These are phyloP conservation scores for Lagenidium giganteum DNA, from an alignment of 352 stramenopile species.

Conservation along the genomic window DNA sequence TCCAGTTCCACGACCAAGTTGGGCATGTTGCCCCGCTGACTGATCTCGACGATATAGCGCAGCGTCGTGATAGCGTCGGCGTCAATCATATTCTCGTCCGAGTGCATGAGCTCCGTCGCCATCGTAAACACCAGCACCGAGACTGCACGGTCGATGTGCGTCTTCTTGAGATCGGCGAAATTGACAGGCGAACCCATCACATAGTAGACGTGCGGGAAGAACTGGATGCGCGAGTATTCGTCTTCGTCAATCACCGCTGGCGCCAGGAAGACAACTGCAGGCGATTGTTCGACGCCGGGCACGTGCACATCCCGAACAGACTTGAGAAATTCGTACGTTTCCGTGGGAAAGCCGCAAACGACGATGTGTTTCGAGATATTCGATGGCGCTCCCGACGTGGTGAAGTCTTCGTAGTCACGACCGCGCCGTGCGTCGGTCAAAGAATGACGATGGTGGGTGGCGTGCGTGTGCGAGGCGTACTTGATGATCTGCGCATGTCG, in stretches of 20 bases:
- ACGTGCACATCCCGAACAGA: slow-evolving; percentile 45
- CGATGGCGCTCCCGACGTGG: slow-evolving; percentile 19
- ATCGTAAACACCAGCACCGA: slow-evolving; percentile 50
- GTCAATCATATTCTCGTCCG: slow-evolving; percentile 67
- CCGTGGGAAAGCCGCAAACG: slow-evolving; percentile 43
- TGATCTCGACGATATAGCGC: slow-evolving; percentile 65
- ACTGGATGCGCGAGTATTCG: slow-evolving; percentile 29
- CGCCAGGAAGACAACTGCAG: slow-evolving; percentile 37
- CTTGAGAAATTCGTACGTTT: slow-evolving; percentile 47
- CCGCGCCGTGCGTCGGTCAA: no score
- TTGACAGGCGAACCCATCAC: slow-evolving; percentile 52
- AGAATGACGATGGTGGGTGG: no score
- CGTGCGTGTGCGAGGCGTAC: no score
- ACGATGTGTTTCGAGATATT: slow-evolving; percentile 39
- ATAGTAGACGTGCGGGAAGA: slow-evolving; percentile 43
- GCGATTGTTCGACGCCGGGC: slow-evolving; percentile 31
- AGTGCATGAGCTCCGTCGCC: slow-evolving; percentile 35
- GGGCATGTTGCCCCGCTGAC: slow-evolving; percentile 34
- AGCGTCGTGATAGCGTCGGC: slow-evolving; percentile 63
- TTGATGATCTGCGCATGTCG: slow-evolving; percentile 33
- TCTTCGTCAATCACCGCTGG: slow-evolving; percentile 27
- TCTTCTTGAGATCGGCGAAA: slow-evolving; percentile 52
- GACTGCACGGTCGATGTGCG: slow-evolving; percentile 35
- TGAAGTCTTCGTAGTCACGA: slow-evolving; percentile 34
- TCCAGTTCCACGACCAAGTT: slow-evolving; percentile 61